Evolutionary conservation across 805 yeast species (phyloP).

Genomic region (Kodamaea hsintzibuensis): DNA sequence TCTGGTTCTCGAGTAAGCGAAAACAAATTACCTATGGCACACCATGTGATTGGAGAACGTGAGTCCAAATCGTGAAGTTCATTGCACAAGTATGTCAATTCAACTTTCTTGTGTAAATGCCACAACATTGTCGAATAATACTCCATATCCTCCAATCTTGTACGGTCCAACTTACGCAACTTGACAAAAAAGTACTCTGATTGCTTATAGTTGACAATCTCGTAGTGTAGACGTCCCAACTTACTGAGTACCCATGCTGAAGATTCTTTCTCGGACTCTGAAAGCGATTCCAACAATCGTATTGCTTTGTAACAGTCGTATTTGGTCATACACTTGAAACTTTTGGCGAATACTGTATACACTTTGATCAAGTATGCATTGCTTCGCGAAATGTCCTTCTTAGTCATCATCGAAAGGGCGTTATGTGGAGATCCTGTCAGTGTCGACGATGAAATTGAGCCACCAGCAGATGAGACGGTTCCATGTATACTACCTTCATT

Average conservation of each 20-base stretch:
- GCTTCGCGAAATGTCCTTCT: conserved; percentile 28
- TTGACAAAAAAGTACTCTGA: conserved; percentile 62
- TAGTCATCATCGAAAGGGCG: conserved; percentile 9
- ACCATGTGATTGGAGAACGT: conserved; percentile 84
- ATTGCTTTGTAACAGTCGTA: conserved; percentile 84
- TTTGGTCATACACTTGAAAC: conserved; percentile 56
- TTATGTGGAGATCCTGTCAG: conserved; percentile 1
- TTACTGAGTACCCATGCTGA: conserved; percentile 80
- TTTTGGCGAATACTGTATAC: conserved; percentile 57
- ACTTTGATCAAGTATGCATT: conserved; percentile 48
- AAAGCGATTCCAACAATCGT: conserved; percentile 62
- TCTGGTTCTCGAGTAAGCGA: conserved; percentile 83
- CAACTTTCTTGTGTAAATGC: conserved; percentile 84
- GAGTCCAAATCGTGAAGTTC: conserved; percentile 70
- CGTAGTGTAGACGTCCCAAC: conserved; percentile 81
- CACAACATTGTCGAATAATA: conserved; percentile 85
- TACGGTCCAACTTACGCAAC: conserved; percentile 70
- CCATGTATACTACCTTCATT: conserved; percentile 1
- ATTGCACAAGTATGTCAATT: conserved; percentile 77
- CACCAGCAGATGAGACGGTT: conserved; percentile 3
- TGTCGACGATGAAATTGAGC: conserved; percentile 1
- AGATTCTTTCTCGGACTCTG: conserved; percentile 61
- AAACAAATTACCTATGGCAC: conserved; percentile 84
- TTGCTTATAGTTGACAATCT: conserved; percentile 80
- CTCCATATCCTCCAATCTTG: conserved; percentile 87